Conservation (phyloP, 169 alveolate species). For the Cryptosporidium sp. region DNA sequence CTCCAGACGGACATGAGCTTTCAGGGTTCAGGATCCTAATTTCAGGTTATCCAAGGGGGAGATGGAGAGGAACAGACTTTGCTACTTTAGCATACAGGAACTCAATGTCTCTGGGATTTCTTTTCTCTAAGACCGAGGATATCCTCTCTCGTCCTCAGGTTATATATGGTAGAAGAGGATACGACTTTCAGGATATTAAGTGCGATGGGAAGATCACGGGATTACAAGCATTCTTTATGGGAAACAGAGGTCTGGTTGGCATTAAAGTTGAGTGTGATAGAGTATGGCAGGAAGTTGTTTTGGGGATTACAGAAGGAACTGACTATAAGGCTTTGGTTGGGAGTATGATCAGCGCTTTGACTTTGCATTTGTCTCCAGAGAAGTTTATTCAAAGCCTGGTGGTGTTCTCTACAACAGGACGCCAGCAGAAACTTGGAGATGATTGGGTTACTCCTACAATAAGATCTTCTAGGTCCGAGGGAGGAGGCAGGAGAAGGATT, state of each 20-base stretch:
- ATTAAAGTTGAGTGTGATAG: constrained; percentile 66
- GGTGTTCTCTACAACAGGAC: constrained; percentile 33
- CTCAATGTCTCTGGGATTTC: constrained; percentile 60
- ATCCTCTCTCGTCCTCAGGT: constrained; percentile 48
- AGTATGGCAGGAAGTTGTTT: constrained; percentile 60
- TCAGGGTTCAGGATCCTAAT: constrained; percentile 53
- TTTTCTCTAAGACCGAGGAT: constrained; percentile 54
- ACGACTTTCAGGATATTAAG: constrained; percentile 66
- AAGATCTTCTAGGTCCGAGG: constrained; percentile 56
- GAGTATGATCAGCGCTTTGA: constrained; percentile 55
- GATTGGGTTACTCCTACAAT: constrained; percentile 67
- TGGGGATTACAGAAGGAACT: constrained; percentile 70
- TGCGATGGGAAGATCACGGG: constrained; percentile 73
- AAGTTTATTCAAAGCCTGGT: constrained; percentile 68
- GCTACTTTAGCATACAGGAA: constrained; percentile 41
- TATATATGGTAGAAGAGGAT: constrained; percentile 53
- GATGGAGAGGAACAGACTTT: constrained; percentile 42
- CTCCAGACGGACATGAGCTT: constrained; percentile 61
- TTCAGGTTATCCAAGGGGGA: constrained; percentile 68
- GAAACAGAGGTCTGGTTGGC: constrained; percentile 69
- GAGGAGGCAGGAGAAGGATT: constrained; percentile 44
- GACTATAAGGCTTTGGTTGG: constrained; percentile 67
- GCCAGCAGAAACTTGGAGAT: constrained; percentile 53
- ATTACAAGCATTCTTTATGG: constrained; percentile 59
- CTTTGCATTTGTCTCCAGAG: constrained; percentile 64